Evolutionary conservation across 768 basidiomycete species (phyloP).

Genomic region (Leccinum uliginosum): DNA sequence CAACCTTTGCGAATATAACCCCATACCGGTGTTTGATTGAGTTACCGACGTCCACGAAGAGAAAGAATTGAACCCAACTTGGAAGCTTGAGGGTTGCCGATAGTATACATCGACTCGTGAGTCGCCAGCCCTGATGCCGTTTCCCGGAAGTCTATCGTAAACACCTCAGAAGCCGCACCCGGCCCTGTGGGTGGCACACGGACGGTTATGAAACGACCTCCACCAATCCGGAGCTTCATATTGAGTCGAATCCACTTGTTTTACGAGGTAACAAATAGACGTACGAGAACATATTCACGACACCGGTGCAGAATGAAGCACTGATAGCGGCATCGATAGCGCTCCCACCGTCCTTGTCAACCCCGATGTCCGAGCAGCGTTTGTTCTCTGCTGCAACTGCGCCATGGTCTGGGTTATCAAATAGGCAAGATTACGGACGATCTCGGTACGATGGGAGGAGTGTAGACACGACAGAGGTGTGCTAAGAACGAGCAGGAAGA

Average conservation of each 20-base stretch:
- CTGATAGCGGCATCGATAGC: constrained; percentile 87
- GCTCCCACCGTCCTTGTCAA: constrained; percentile 80
- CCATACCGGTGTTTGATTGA: constrained; percentile 31
- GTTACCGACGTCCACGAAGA: constrained; percentile 4
- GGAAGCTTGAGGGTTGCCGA: constrained; percentile 46
- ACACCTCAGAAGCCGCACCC: constrained; percentile 52
- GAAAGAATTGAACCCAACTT: constrained; percentile 29
- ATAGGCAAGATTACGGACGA: constrained; percentile 48
- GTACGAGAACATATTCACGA: constrained; percentile 89
- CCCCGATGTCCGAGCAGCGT: constrained; percentile 81
- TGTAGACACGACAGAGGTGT: not conserved
- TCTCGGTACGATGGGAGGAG: not conserved
- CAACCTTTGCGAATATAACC: constrained; percentile 68
- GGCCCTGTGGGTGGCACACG: constrained; percentile 56
- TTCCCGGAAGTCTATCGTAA: constrained; percentile 85
- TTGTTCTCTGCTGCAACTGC: constrained; percentile 90
- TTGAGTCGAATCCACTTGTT: not conserved
- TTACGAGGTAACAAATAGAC: constrained; percentile 21
- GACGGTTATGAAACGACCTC: constrained; percentile 83
- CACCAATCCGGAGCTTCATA: constrained; percentile 71
- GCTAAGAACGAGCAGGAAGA: constrained; percentile 6
- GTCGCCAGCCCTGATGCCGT: constrained; percentile 71
- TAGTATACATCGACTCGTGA: constrained; percentile 79
- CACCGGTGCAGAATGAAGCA: constrained; percentile 72
- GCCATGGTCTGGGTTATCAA: constrained; percentile 57